These are phyloP conservation scores for Endocarpon pusillum DNA, from an alignment of 495 filamentous ascomycete genomes.

Conservation along the genomic window DNA sequence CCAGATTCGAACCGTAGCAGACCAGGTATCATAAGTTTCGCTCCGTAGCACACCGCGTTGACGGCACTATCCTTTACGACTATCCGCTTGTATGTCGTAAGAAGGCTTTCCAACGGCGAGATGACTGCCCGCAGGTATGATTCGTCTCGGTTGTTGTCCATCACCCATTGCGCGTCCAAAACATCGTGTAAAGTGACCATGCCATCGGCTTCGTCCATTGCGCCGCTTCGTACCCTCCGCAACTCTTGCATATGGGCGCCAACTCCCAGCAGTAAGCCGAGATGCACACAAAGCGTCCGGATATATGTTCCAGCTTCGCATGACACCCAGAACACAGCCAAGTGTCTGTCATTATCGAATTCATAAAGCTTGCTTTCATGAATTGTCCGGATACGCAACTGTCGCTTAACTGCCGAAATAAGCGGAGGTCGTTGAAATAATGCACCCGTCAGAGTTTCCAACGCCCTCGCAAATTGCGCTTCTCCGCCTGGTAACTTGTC, in stretches of 20 bases:
- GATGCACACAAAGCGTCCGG: slow-evolving; percentile 89
- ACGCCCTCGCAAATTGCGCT: slow-evolving; percentile 70
- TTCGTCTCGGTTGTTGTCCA: slow-evolving; percentile 85
- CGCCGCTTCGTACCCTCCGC: slow-evolving; percentile 78
- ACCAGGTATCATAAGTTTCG: slow-evolving; percentile 95
- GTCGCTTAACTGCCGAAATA: slow-evolving; percentile 96
- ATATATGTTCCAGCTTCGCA: slow-evolving; percentile 98
- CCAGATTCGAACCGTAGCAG: slow-evolving; percentile 75
- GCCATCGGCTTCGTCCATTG: slow-evolving; percentile 75
- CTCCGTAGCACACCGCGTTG: slow-evolving; percentile 93
- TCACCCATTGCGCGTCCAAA: slow-evolving; percentile 81
- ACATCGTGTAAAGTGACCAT: slow-evolving; percentile 94
- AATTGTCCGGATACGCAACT: slow-evolving; percentile 91
- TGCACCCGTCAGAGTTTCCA: slow-evolving; percentile 88
- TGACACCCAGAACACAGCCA: slow-evolving; percentile 99
- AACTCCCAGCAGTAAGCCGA: slow-evolving; percentile 81
- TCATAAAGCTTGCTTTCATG: slow-evolving; percentile 89
- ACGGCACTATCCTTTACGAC: slow-evolving; percentile 95
- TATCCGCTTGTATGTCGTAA: slow-evolving; percentile 83
- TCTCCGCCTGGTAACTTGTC: slow-evolving; percentile 83
- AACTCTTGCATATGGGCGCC: slow-evolving; percentile 99
- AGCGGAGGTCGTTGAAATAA: slow-evolving; percentile 94
- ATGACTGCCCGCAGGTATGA: slow-evolving; percentile 76
- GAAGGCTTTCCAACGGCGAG: slow-evolving; percentile 72
- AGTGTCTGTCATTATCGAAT: slow-evolving; percentile 91